A percentile compares a stretch with the other conserved stretches of the same genome.
phyloP scores from a whole-genome alignment of 169 alveolate species.

The Babesia caballi region DNA sequence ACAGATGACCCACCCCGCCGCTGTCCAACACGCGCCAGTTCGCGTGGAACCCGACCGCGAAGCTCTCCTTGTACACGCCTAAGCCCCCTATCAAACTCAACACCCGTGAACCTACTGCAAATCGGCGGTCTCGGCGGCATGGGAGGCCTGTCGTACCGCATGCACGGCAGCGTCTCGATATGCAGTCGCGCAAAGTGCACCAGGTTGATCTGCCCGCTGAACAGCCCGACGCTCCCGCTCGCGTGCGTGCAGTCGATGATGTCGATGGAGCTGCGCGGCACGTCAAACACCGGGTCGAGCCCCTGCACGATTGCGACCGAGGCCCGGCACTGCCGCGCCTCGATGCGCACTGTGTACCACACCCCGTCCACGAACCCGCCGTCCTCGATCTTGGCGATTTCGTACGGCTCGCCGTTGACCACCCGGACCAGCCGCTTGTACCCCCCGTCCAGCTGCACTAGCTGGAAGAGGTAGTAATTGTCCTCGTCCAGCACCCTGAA shows the following conservation, averaged over 20 bases:
- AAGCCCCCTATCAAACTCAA: neutral
- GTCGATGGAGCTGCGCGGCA: constrained; percentile 71
- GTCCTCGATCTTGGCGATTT: constrained; percentile 77
- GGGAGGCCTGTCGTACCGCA: constrained; percentile 63
- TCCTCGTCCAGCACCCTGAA: constrained; percentile 54
- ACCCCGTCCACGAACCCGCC: constrained; percentile 64
- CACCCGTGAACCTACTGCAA: constrained; percentile 71
- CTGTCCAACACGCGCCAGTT: constrained; percentile 54
- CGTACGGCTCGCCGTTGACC: constrained; percentile 80
- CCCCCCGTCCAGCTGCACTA: constrained; percentile 71
- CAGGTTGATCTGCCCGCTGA: constrained; percentile 71
- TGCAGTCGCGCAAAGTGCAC: constrained; percentile 71
- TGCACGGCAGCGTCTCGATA: constrained; percentile 78
- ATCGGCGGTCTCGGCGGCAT: constrained; percentile 73
- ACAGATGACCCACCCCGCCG: constrained; percentile 7
- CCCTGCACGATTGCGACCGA: constrained; percentile 58
- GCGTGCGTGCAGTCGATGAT: constrained; percentile 74
- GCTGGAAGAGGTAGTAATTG: constrained; percentile 60
- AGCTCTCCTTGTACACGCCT: constrained; percentile 51
- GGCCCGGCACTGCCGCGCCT: constrained; percentile 67
- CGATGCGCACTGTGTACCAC: constrained; percentile 80
- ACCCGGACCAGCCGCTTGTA: constrained; percentile 80
- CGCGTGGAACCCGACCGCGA: constrained; percentile 4
- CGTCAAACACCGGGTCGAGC: constrained; percentile 61
- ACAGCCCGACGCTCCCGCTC: constrained; percentile 80